Evolutionary conservation across 257 asterid genomes (phyloP), one percentile per base, ranked within the genome.

Genomic region (Fraxinus cuspidata): DNA sequence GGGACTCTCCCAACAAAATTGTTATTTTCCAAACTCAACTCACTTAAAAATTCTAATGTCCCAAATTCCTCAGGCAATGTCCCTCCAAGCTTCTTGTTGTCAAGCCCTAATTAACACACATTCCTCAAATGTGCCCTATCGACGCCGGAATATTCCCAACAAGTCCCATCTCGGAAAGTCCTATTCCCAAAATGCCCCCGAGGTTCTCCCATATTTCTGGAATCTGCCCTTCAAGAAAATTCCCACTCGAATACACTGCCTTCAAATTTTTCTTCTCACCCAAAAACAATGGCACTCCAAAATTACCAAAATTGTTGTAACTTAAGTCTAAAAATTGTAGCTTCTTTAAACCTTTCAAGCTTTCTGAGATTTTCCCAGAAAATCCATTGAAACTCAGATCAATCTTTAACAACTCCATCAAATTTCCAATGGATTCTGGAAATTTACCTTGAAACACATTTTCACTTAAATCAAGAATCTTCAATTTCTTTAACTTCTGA

Each of bases 261-360:
- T 66, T 92, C 88, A 94, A 83, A 47, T 88, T 71, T 1, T 60
- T 44, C 92, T 90, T 83, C 77, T 87, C 94, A 10, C 86, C 81
- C 49, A 92, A 78, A 76, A 87, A 85, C 81, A 86, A 23, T 3
- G 97, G 97, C 80, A 92, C 28, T 21, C 97, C 98, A 51, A 31
- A 86, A 6, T 82, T 78, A 5, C 88, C 85, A 3, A 91, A 87
- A 0, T 21, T 29, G 69, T 93, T 93, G 79, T 85, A 81, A 70
- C 98, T 91, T 79, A 94, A 78, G 77, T 94, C 98, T 44, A 92
- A 31, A 44, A 92, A 89, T 87, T 91, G 92, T 49, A 94, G 72
- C 0, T 70, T 77, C 80, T 83, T 87, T 72, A 94, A 83, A 12
- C 64, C 72, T 80, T 78, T 83, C 0, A 92, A 51, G 56, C 1